Percentiles rank a stretch among this genome's conserved stretches.
phyloP scores from a whole-genome alignment of 345 rosid genomes.

The Anacardium occidentale region DNA sequence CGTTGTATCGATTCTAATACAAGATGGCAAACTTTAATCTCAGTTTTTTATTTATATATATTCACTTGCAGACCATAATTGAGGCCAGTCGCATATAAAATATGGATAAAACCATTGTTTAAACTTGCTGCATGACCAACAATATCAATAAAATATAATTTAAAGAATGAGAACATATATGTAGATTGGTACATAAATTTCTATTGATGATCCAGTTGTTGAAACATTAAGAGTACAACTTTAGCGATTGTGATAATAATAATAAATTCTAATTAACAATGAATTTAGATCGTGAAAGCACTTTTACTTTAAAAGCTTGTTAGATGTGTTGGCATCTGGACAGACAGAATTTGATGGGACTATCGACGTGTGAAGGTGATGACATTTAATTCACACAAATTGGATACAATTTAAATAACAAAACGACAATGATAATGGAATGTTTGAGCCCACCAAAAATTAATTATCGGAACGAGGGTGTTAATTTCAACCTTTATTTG shows the following conservation, averaged over 20 bases:
- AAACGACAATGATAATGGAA: constrained; percentile 13
- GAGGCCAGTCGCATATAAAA: background rate
- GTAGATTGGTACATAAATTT: background rate
- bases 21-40: background rate
- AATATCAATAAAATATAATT: background rate
- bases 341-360: constrained; percentile 4
- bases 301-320: background rate
- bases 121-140: background rate
- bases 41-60: background rate
- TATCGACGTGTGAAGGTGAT: constrained; percentile 24
- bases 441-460: constrained; percentile 19
- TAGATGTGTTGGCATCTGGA: constrained; percentile 24
- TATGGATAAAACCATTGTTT: background rate
- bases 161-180: background rate
- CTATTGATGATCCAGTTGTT: background rate
- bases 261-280: background rate
- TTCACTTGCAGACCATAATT: background rate
- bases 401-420: background rate
- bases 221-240: background rate
- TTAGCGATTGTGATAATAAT: background rate
- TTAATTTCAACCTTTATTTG: background rate
- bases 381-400: constrained; percentile 1
- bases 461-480: background rate
- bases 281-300: background rate
- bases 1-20: no score